Base-by-base conservation (phyloP, 1,284 basidiomycete species). In the Schizophyllum amplum region DNA sequence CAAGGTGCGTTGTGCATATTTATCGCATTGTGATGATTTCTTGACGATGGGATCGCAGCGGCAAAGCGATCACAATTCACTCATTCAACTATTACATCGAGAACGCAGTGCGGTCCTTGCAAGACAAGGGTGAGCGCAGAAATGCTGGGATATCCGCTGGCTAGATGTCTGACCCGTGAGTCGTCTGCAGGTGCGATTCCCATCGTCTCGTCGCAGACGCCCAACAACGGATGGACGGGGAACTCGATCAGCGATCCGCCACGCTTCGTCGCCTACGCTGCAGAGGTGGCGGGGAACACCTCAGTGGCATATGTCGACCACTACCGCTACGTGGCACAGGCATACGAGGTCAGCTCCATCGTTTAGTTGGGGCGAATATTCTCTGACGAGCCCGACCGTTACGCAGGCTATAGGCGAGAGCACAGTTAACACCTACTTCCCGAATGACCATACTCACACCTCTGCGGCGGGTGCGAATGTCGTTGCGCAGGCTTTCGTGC, bases 181-280 rank as follows among this genome's bases (percentile, higher is more conserved):
- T n/a, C n/a, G 27, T 6, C 13, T 33, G 27, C 27, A 42, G 78
- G 77, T 17, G 76, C 72, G 24, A 74, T 71, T 26, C 70, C 72
- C 24, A 78, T 81, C 58, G 66, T 79, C 24, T 76, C 75, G 20
- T 72, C 73, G n/a, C 74, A 77, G 61, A 80, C 78, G 4, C 78
- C 78, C 2, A 67, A 74, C 62, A 76, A 80, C 63, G 70, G 71
- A 24, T 79, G 76, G 74, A 64, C 68, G 13, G 68, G 68, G 53
- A 66, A 63, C 47, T 64, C 65, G 24, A 72, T 77, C 47, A 64
- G 24, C 5, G 33, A 42, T 9, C 33, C 33, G 11, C 13, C 13
- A 17, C 33, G 78, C 11, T 81, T 80, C 61, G 77, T 78, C 23
- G 68, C 65, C 1, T 80, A 80, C 61, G 76, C 78, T 1, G 63